Evolutionary conservation across 2,329 filamentous ascomycete genomes (phyloP).

Genomic region (Apiospora hydei): DNA sequence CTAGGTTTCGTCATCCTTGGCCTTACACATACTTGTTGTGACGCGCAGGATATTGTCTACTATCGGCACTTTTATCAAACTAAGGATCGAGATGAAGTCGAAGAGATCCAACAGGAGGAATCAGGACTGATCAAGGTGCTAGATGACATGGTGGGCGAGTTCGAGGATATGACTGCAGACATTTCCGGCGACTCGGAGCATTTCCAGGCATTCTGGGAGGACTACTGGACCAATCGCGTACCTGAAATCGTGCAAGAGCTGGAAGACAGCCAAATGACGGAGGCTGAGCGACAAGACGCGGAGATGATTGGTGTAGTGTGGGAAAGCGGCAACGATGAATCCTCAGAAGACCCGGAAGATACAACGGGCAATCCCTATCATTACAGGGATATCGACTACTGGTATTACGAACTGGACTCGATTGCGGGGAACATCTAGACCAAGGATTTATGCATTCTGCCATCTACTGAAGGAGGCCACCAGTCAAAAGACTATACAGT

Average conservation of each 20-base stretch:
- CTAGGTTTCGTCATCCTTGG: neutral
- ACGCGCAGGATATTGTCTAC: neutral
- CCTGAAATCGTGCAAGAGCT: slow-evolving; percentile 10
- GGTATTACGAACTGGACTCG: slow-evolving; percentile 6
- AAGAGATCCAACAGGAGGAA: slow-evolving; percentile 21
- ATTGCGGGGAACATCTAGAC: neutral
- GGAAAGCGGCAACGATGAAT: neutral
- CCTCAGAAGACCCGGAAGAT: neutral
- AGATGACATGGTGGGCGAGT: slow-evolving; percentile 6
- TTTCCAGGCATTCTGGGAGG: neutral
- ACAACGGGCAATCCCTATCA: neutral
- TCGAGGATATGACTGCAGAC: neutral
- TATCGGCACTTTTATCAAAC: neutral
- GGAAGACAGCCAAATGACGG: neutral
- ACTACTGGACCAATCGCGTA: slow-evolving; percentile 19
- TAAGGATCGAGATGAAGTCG: neutral
- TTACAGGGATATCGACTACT: neutral
- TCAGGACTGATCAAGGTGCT: neutral
- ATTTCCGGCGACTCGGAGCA: neutral
- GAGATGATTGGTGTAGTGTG: slow-evolving; percentile 22
- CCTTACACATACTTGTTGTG: slow-evolving; percentile 20
- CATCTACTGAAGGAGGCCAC: too few species aligned
- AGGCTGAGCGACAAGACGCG: slow-evolving; percentile 7
- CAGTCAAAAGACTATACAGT: too few species aligned
- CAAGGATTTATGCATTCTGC: too few species aligned